phyloP scores from a whole-genome alignment of 2,329 filamentous ascomycete species.

The Leptographium flavum region DNA sequence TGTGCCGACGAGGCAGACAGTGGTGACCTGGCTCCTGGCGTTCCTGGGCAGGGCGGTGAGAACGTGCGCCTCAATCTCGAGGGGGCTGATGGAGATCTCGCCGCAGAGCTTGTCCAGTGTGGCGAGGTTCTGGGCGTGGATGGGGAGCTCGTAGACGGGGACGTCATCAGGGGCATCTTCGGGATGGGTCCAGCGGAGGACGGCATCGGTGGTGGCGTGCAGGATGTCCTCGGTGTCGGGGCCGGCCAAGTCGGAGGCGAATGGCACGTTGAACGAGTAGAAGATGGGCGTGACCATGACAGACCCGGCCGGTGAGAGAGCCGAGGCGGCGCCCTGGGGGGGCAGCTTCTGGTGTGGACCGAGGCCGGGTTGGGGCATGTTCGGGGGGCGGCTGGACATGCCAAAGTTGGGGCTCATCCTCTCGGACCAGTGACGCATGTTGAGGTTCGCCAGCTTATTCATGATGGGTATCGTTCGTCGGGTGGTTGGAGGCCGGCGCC shows the following conservation, averaged over 20 bases:
- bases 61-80: constrained; percentile 72
- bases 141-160: constrained; percentile 77
- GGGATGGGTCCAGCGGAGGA: constrained; percentile 86
- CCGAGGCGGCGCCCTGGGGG: constrained; percentile 28
- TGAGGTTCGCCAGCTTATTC: constrained; percentile 49
- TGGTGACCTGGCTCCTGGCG: constrained; percentile 57
- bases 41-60: constrained; percentile 68
- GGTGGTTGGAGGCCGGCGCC: neutral
- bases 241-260: constrained; percentile 80
- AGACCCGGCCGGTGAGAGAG: constrained; percentile 41
- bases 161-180: constrained; percentile 74
- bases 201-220: constrained; percentile 76
- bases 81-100: constrained; percentile 56
- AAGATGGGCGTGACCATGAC: constrained; percentile 68
- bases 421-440: constrained; percentile 60
- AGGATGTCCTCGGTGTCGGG: constrained; percentile 91
- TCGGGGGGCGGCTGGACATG: constrained; percentile 40
- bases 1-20: constrained; percentile 80
- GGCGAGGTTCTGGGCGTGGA: constrained; percentile 77
- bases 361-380: constrained; percentile 39
- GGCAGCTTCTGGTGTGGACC: constrained; percentile 44
- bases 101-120: constrained; percentile 67
- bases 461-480: constrained; percentile 26
- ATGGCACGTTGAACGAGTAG: constrained; percentile 94
- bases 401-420: constrained; percentile 55